Evolutionary conservation across 2,329 filamentous ascomycete genomes (phyloP).

Genomic region (Fusarium pilosicola): DNA sequence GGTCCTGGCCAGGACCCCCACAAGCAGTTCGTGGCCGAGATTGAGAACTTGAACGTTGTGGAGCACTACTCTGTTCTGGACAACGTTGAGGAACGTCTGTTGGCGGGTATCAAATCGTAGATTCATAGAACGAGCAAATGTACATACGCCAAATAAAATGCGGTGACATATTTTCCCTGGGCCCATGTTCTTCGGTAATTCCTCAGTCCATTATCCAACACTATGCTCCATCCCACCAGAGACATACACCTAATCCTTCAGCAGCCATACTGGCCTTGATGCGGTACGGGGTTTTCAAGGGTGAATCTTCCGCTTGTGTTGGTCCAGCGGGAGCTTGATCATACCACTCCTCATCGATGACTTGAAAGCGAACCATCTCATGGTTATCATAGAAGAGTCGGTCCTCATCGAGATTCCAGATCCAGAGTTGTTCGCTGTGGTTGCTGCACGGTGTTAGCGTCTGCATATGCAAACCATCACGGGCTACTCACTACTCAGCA

Average conservation of each 20-base stretch:
- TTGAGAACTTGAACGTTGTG: slow-evolving; percentile 94
- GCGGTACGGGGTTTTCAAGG: slow-evolving; percentile 75
- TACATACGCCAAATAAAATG: slow-evolving; percentile 40
- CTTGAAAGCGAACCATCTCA: slow-evolving; percentile 86
- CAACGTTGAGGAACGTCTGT: slow-evolving; percentile 84
- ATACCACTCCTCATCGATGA: slow-evolving; percentile 90
- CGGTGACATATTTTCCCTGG: slow-evolving; percentile 33
- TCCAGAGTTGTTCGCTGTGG: slow-evolving; percentile 80
- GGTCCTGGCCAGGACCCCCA: slow-evolving; percentile 93
- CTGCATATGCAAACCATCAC: not conserved
- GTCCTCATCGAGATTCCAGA: slow-evolving; percentile 80
- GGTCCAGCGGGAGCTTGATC: slow-evolving; percentile 83
- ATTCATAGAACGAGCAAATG: slow-evolving; percentile 46
- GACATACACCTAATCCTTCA: slow-evolving; percentile 68
- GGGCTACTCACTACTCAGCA: slow-evolving; percentile 71
- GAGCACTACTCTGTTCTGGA: slow-evolving; percentile 94
- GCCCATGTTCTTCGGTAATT: slow-evolving; percentile 1
- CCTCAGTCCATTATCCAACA: slow-evolving; percentile 22
- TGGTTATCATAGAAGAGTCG: slow-evolving; percentile 89
- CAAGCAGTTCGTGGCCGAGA: slow-evolving; percentile 92
- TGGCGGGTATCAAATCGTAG: slow-evolving; percentile 63
- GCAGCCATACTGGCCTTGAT: slow-evolving; percentile 73
- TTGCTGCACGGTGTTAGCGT: slow-evolving; percentile 60
- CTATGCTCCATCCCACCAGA: slow-evolving; percentile 68
- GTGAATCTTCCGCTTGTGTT: slow-evolving; percentile 67